Conservation (phyloP, 1,139 yeast genomes). For the Lodderomyces margitis region DNA sequence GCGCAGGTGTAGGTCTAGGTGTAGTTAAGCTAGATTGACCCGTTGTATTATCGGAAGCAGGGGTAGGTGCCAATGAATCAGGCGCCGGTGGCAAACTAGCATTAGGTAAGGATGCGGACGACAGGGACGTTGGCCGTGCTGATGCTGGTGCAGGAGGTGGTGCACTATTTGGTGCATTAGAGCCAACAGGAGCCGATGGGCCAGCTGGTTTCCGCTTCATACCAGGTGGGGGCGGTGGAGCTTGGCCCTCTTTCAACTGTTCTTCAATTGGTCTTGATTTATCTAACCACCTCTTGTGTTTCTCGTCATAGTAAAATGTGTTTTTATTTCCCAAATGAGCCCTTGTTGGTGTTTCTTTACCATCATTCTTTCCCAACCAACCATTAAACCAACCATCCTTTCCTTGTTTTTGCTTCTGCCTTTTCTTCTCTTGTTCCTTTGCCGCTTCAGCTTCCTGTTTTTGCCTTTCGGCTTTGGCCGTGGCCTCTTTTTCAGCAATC, state of each 20-base stretch:
- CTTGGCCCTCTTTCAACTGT: slow-evolving; percentile 54
- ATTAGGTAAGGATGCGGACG: not conserved
- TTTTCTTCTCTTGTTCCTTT: slow-evolving; percentile 8
- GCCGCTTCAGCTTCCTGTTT: slow-evolving; percentile 9
- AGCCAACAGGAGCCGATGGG: slow-evolving; percentile 7
- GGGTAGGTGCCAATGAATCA: slow-evolving; percentile 11
- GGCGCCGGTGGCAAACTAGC: slow-evolving; percentile 14
- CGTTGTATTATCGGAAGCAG: slow-evolving; percentile 9
- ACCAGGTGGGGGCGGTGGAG: slow-evolving; percentile 74
- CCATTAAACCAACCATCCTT: slow-evolving; percentile 46
- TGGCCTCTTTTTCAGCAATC: slow-evolving; percentile 16
- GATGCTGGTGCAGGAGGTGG: slow-evolving; percentile 12
- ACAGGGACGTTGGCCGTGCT: no score
- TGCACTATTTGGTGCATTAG: slow-evolving; percentile 12
- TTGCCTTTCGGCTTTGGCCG: slow-evolving; percentile 15
- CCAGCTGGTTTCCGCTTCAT: slow-evolving; percentile 25
- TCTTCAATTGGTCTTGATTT: slow-evolving; percentile 69
- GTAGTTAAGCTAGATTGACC: slow-evolving; percentile 8
- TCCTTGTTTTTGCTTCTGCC: slow-evolving; percentile 3
- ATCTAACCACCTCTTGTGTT: slow-evolving; percentile 84
- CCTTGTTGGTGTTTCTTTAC: slow-evolving; percentile 69
- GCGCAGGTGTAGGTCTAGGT: slow-evolving; percentile 5
- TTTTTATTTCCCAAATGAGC: slow-evolving; percentile 87
- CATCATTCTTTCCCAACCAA: slow-evolving; percentile 48
- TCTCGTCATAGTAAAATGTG: slow-evolving; percentile 77